phyloP scores from a whole-genome alignment of 1,284 basidiomycete genomes.

The Hemileia vastatrix region DNA sequence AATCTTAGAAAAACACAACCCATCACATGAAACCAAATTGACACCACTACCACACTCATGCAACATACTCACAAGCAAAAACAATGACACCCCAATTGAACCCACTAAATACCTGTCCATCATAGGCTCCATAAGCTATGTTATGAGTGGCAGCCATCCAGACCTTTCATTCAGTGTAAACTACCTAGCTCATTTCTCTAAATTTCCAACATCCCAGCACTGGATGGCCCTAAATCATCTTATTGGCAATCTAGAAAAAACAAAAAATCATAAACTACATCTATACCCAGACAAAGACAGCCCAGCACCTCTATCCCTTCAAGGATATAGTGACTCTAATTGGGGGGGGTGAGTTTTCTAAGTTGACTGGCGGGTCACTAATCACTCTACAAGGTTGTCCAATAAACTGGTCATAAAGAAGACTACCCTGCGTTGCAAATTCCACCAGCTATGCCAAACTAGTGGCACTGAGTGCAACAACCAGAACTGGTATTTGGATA shows the following conservation, averaged over 20 bases:
- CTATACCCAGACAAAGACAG: too few species aligned
- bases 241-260: neutral
- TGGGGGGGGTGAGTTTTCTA: neutral
- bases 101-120: too few species aligned
- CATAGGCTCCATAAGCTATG: too few species aligned
- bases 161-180: too few species aligned
- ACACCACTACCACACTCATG: too few species aligned
- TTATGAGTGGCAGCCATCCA: too few species aligned
- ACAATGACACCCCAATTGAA: too few species aligned
- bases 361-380: neutral
- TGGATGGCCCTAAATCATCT: neutral
- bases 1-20: too few species aligned
- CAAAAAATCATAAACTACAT: too few species aligned
- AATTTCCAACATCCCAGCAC: neutral
- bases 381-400: neutral
- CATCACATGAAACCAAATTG: too few species aligned
- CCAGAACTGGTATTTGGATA: neutral
- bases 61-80: too few species aligned
- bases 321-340: neutral
- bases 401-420: neutral
- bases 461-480: neutral
- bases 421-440: neutral
- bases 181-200: neutral
- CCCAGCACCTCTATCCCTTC: too few species aligned
- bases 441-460: slow-evolving; percentile 9